These are phyloP conservation scores for Meyerozyma sp. DNA, from an alignment of 1,139 yeast genomes.

Conservation along the genomic window DNA sequence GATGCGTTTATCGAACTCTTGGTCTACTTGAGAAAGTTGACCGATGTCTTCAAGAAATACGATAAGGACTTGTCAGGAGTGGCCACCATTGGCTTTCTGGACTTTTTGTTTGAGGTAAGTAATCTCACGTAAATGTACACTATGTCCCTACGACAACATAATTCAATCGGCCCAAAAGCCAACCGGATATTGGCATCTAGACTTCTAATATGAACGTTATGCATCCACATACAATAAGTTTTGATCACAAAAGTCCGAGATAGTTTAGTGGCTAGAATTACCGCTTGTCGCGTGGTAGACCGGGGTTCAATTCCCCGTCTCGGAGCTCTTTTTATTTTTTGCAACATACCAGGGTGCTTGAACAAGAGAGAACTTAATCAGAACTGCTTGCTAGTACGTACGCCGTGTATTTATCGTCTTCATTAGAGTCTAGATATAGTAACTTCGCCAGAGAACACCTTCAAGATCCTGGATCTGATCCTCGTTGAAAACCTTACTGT, in stretches of 20 bases:
- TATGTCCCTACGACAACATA: background rate
- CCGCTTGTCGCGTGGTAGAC: conserved; percentile 59
- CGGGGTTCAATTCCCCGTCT: conserved; percentile 71
- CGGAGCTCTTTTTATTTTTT: conserved; percentile 31
- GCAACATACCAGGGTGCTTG: background rate
- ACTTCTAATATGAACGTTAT: too few relatives aligned
- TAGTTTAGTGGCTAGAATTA: conserved; percentile 45
- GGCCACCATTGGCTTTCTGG: conserved; percentile 73
- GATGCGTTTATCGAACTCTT: conserved; percentile 80
- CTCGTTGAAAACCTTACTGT: conserved; percentile 66
- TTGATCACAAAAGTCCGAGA: conserved; percentile 22
- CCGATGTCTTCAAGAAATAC: conserved; percentile 73
- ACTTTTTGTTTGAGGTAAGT: conserved; percentile 64
- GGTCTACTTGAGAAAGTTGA: conserved; percentile 69
- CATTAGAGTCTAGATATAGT: conserved; percentile 51
- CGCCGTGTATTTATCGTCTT: too few relatives aligned
- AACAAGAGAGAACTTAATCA: conserved; percentile 3
- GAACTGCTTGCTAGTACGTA: background rate
- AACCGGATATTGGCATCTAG: too few relatives aligned
- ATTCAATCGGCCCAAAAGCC: too few relatives aligned
- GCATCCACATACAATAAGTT: too few relatives aligned
- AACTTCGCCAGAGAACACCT: conserved; percentile 91
- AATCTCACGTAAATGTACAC: conserved; percentile 18
- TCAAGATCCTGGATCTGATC: conserved; percentile 88
- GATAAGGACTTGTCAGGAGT: conserved; percentile 74